phyloP scores from a whole-genome alignment of 2,329 filamentous ascomycete genomes.

The Taxawa tesnikishii region DNA sequence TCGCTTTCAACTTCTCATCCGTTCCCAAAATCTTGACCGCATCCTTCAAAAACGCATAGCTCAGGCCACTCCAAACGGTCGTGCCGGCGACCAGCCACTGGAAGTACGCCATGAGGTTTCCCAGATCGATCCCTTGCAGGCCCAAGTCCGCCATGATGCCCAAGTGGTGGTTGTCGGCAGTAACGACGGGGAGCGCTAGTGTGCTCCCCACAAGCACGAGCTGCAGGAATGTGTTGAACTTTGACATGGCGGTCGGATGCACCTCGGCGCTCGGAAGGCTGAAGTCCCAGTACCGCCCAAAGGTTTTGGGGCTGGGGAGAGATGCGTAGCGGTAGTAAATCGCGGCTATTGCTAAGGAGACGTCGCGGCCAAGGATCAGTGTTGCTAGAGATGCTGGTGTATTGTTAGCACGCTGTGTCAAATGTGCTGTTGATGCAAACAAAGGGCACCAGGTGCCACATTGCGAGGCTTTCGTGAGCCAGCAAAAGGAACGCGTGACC shows the following conservation, averaged over 20 bases:
- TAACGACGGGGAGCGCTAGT: conserved; percentile 64
- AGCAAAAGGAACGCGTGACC: too few species aligned
- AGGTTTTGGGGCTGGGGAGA: conserved; percentile 84
- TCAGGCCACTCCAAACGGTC: conserved; percentile 85
- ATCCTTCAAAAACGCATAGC: conserved; percentile 82
- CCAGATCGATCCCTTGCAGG: conserved; percentile 16
- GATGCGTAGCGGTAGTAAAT: conserved; percentile 96
- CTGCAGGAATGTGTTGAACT: conserved; percentile 87
- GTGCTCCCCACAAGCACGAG: conserved; percentile 75
- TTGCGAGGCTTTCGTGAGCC: too few species aligned
- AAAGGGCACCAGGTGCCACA: too few species aligned
- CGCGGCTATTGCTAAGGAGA: conserved; percentile 69
- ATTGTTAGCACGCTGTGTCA: too few species aligned
- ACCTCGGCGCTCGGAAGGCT: conserved; percentile 80
- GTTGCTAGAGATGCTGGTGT: conserved; percentile 64
- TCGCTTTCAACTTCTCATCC: conserved; percentile 33
- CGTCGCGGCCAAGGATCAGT: conserved; percentile 84
- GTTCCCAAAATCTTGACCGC: conserved; percentile 71
- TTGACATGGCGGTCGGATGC: conserved; percentile 70
- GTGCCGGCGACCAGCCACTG: conserved; percentile 80
- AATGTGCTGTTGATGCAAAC: too few species aligned
- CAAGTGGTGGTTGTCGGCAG: conserved; percentile 12
- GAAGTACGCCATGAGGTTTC: conserved; percentile 21
- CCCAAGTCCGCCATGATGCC: conserved; percentile 12
- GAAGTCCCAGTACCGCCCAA: conserved; percentile 93